These are phyloP conservation scores for Podaxis rugospora DNA, from an alignment of 768 basidiomycete species.

Conservation along the genomic window DNA sequence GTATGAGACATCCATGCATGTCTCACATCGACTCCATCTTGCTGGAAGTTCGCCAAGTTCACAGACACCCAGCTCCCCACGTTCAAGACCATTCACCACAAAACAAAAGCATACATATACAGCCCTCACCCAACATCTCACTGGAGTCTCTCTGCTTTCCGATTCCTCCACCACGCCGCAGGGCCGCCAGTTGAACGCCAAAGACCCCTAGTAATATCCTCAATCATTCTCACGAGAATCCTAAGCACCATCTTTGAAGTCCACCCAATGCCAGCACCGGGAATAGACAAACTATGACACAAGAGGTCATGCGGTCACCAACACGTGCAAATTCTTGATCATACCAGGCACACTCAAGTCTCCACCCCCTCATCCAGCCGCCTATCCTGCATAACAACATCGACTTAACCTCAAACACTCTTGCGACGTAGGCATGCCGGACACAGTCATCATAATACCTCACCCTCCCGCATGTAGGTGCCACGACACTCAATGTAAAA, in stretches of 20 bases:
- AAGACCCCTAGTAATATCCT: not conserved
- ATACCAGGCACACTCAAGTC: not conserved
- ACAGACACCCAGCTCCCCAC: too few species aligned
- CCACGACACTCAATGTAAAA: not conserved
- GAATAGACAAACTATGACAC: not conserved
- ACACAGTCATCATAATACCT: slow-evolving; percentile 16
- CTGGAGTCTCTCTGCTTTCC: not conserved
- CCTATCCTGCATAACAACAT: not conserved
- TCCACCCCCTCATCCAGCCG: not conserved
- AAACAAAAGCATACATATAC: too few species aligned
- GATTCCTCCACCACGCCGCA: not conserved
- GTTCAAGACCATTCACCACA: too few species aligned
- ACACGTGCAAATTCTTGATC: not conserved
- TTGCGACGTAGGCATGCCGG: slow-evolving; percentile 1
- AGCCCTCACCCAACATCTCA: too few species aligned
- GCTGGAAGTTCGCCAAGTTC: too few species aligned
- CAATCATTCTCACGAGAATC: not conserved
- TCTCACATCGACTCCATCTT: too few species aligned
- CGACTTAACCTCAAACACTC: not conserved
- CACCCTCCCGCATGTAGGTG: slow-evolving; percentile 48
- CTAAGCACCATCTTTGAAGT: not conserved
- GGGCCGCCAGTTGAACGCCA: not conserved
- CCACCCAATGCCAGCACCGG: not conserved
- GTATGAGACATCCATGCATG: too few species aligned
- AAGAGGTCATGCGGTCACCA: not conserved